Base-by-base conservation (phyloP, 1,284 basidiomycete species). In the Garcileccinum viscosum region DNA sequence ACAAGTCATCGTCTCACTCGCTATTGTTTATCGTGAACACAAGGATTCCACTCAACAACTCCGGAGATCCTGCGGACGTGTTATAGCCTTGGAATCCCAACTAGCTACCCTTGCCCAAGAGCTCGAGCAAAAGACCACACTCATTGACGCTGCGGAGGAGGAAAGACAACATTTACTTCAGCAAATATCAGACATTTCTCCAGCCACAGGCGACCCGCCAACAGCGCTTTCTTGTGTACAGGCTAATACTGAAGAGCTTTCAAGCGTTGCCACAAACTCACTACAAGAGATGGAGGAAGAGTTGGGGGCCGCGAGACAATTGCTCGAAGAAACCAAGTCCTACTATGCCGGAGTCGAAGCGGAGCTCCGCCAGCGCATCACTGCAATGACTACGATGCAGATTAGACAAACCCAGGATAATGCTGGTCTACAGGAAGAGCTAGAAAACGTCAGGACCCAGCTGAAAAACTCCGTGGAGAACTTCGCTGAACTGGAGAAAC, bases 1-100 rank as follows among this genome's bases (percentile, higher is more conserved):
- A 27, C 75, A 81, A 32, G 73, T 74, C 4, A 71, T 79, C 15
- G 63, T 83, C 42, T 78, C 82, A 35, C 77, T 86, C 14, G 79
- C 82, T 5, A 64, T 76, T 37, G 64, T 80, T 7, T 78, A 79
- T 24, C 70, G 59, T 24, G 63, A 60, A 62, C 71, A 78, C 69
- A 72, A 69, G 64, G 63, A 70, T 62, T 70, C 62, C 44, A 17
- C 42, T 58, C 70, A 44, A 53, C 75, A 42, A n/a, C 70, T 75
- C 37, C 70, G 67, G 22, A 44, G 8, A 44, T 71, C 67, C 40
- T 63, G 61, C 30, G 59, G 63, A 33, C 61, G 59, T 19, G 56
- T 40, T 12, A 27, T 64, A 35, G 70, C 63, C 24, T 60, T 80
- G 65, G 68, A 80, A 69, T 75, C 69, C 5, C 72, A 72, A n/a